Percentiles rank a stretch among this genome's conserved stretches.
These are phyloP conservation scores for Neofusicoccum sp. DNA, from an alignment of 2,329 filamentous ascomycete genomes.

Conservation along the genomic window DNA sequence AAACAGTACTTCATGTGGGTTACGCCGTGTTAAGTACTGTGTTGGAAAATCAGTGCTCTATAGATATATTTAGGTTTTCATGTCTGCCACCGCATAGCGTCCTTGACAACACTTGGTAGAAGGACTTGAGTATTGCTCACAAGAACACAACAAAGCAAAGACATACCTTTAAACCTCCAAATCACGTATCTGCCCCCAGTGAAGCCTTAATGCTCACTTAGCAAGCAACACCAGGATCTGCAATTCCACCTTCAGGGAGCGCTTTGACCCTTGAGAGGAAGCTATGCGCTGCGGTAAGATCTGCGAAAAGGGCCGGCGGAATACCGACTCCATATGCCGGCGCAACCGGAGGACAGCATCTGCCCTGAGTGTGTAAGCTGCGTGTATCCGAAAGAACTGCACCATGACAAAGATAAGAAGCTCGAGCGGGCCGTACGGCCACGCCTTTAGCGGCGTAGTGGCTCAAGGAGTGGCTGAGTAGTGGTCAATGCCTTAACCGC, in stretches of 20 bases:
- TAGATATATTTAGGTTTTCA: too few species aligned
- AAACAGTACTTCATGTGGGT: too few species aligned
- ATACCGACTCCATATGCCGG: background rate
- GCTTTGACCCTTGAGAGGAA: background rate
- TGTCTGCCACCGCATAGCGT: too few species aligned
- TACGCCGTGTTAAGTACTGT: too few species aligned
- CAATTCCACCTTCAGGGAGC: background rate
- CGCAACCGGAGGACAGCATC: background rate
- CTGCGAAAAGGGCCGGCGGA: background rate
- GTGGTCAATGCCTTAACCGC: background rate
- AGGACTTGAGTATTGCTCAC: too few species aligned
- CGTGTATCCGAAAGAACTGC: background rate
- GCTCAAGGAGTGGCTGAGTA: conserved; percentile 6
- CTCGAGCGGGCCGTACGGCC: background rate
- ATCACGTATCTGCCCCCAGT: background rate
- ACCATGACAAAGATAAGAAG: background rate
- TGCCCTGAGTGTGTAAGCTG: conserved; percentile 3
- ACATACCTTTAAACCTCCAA: too few species aligned
- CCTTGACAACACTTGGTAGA: too few species aligned
- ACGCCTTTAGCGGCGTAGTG: background rate
- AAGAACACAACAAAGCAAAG: too few species aligned
- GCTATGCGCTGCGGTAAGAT: background rate
- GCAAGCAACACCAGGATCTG: background rate
- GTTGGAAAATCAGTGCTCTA: too few species aligned
- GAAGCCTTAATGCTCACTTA: background rate